Evolutionary conservation across 1,284 basidiomycete species (phyloP), one percentile per base, ranked within the genome.

Genomic region (Rhodotorula sp.): DNA sequence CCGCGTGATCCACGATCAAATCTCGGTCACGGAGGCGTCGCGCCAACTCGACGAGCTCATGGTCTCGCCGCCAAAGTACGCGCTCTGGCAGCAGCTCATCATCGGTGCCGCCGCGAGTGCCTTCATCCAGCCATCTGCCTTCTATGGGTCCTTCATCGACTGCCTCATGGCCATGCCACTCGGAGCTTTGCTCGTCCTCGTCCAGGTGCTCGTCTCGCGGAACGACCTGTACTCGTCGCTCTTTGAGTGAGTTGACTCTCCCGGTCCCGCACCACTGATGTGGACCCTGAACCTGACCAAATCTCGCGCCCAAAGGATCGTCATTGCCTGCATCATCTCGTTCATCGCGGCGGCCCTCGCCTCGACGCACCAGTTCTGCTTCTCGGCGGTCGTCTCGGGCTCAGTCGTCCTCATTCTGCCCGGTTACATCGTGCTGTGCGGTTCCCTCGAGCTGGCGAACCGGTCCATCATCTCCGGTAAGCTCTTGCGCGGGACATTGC

Each of bases 401-500:
- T 90, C 91, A 5, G 89, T 95, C 70, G 92, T 95, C 6, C 85
- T 94, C 64, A 95, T 95, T 77, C 84, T 95, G 7, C 93, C 91
- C 19, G 91, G 88, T 59, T 92, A 90, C 79, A 89, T 92, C 76
- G 90, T 93, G 21, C 84, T 92, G 16, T 88, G 85, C 72, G 92
- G 91, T 56, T 86, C 90, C 31, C 87, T 95, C 60, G 94, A 95
- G 80, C 83, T 95, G 48, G 82, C 82, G 62, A 76, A 79, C 62
- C 74, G 80, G 1, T 77, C 76, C 73, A 89, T 94, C 77, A 87
- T 92, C 26, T 86, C 90, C 0, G 91, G 92, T 95, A 52, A 86
- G 92, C 54, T 95, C 64, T 26, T 45, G 16, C 49, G 6, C 16
- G n/a, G 15, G 5, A 15, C 56, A 55, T 55, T 56, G 14, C 55